Evolutionary conservation across 2,329 filamentous ascomycete genomes (phyloP), one percentile per base, ranked within the genome.

Genomic region (Cephalotrichum gorgonifer): DNA sequence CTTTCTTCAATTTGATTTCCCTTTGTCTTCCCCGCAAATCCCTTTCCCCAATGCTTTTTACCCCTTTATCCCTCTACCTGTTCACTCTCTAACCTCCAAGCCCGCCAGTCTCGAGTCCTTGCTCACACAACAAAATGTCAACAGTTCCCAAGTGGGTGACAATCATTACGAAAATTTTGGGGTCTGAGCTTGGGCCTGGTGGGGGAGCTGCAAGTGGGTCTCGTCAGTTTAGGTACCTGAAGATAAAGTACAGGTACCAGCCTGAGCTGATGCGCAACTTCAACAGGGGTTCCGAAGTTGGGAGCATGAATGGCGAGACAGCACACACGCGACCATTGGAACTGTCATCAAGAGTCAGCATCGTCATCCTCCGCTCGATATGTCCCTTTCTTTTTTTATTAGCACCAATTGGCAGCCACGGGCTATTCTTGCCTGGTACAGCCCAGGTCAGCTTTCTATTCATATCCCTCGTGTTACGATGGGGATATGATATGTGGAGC

Each of bases 141-240:
- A 39, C 35, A 39, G 35, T 39, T 39, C 15, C 15, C n/a, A n/a
- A n/a, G n/a, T n/a, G n/a, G n/a, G n/a, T n/a, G n/a, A n/a, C n/a
- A n/a, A n/a, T n/a, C n/a, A 20, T 11, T 39, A 23, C 39, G 33
- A 47, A 47, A 41, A 23, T 42, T 47, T 47, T 47, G 45, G 45
- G 45, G 45, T 39, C 33, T 33, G 41, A 38, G 31, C 45, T 47
- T 47, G 33, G 31, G 45, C 26, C 15, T 41, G 45, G 33, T 41
- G 45, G 44, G 45, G 45, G 15, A 46, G 44, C 44, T 46, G 17
- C 43, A 22, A 39, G 35, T 22, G 35, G 35, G 12, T 11, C 17
- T n/a, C 35, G 11, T n/a, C 6, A 22, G 17, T 20, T 20, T 20
- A 9, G 35, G 35, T 39, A 39, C 35, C 35, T 20, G 9, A 9